Evolutionary conservation across 768 basidiomycete species (phyloP).

Genomic region (Heimioporus sp.): DNA sequence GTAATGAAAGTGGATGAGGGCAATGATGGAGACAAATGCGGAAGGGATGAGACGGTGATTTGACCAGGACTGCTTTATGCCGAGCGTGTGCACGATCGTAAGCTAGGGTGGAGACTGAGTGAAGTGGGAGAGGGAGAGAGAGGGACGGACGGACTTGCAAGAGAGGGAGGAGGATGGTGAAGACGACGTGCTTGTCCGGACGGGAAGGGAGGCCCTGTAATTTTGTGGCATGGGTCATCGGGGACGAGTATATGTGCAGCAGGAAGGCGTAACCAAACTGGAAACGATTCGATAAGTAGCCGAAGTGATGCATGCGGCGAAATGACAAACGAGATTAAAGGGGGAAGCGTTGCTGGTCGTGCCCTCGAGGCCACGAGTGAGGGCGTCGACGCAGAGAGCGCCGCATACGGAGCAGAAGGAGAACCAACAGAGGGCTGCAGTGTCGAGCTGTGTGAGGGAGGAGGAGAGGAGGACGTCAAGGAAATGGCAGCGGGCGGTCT

Average conservation of each 20-base stretch:
- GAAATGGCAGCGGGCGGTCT: constrained; percentile 43
- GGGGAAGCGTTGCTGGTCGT: constrained; percentile 54
- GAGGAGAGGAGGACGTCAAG: constrained; percentile 43
- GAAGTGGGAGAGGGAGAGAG: background rate
- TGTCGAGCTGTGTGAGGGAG: constrained; percentile 40
- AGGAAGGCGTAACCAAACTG: constrained; percentile 79
- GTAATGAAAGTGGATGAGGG: constrained; percentile 65
- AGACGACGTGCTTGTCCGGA: constrained; percentile 71
- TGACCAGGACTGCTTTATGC: constrained; percentile 61
- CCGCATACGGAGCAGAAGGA: constrained; percentile 69
- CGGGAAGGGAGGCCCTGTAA: constrained; percentile 49
- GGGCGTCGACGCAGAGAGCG: constrained; percentile 61
- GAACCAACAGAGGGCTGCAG: constrained; percentile 67
- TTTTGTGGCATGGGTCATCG: constrained; percentile 50
- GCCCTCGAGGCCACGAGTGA: constrained; percentile 69
- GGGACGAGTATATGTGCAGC: constrained; percentile 70
- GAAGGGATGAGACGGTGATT: constrained; percentile 73
- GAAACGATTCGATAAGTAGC: constrained; percentile 1
- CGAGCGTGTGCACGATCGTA: constrained; percentile 61
- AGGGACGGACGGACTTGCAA: constrained; percentile 50
- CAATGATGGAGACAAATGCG: constrained; percentile 54
- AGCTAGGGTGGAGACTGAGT: constrained; percentile 38
- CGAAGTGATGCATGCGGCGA: background rate
- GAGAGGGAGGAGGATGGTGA: constrained; percentile 70
- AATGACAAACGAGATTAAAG: constrained; percentile 63